Evolutionary conservation across 768 basidiomycete species (phyloP), one percentile per base, ranked within the genome.

Genomic region (Agrocybe pediades): DNA sequence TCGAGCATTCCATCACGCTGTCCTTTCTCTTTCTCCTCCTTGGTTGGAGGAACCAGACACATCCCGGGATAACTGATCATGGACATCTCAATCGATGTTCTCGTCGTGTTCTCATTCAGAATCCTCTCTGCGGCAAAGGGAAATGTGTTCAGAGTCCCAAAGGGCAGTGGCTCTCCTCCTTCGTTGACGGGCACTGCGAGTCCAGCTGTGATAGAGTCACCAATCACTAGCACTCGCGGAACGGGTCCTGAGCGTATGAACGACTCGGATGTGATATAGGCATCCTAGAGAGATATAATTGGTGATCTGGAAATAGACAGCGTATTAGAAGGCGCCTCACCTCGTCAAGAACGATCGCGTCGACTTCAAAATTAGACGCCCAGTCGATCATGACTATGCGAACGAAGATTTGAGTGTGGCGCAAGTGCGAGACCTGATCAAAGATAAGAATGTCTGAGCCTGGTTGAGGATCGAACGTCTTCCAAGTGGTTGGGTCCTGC

Each of bases 291-390:
- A 24, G 9, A 6, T 30, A 20, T n/a, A 13, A 54, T 24, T 13
- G 21, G 17, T 6, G 41, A 19, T 30, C 19, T n/a, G n/a, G n/a
- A 25, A 6, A 29, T 25, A 33, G n/a, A 6, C 15, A 19, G 2
- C 20, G 9, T 29, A 6, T 15, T 7, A 26, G n/a, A 44, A 16
- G 9, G 2, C 9, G 4, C 16, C 51, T 44, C 21, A 56, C 55
- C 19, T 52, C 51, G 39, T 56, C 46, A 9, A 44, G 17, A 19
- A 42, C 15, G 17, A 56, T 26, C 1, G 40, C 46, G 2, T 49
- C 46, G 19, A 57, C 36, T 41, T 57, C 56, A 25, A 57, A 43
- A 3, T 24, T 49, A 25, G 56, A 57, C n/a, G 51, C 51, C 56
- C 56, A 57, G 16, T 57, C 56, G 25, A 57, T 53, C 51, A 57